Conservation (phyloP, 225 moss, liverwort and hornwort species). For the Rhytidiadelphus loreus region DNA sequence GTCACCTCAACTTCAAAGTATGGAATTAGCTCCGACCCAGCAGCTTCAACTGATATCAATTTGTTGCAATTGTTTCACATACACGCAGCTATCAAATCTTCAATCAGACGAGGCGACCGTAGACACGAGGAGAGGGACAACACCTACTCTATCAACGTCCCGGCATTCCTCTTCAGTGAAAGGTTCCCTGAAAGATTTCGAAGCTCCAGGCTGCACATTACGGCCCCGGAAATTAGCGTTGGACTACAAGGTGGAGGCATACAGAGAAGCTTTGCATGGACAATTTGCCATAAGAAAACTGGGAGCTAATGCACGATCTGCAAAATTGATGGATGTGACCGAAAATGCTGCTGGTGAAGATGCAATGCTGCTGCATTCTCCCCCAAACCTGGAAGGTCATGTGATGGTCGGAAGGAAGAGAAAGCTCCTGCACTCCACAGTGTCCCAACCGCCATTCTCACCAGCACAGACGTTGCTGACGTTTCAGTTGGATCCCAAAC, state of each 20-base stretch:
- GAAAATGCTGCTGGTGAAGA: background rate
- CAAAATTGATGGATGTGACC: background rate
- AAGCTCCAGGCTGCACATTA: background rate
- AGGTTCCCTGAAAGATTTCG: background rate
- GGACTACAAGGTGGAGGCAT: background rate
- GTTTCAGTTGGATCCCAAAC: slow-evolving; percentile 27
- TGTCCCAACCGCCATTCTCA: background rate
- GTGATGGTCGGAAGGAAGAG: background rate
- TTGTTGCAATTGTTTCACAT: background rate
- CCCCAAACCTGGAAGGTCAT: background rate
- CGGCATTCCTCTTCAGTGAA: slow-evolving; percentile 1
- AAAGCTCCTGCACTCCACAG: background rate
- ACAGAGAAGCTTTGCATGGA: slow-evolving; percentile 2
- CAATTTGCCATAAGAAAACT: background rate
- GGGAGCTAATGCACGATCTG: background rate
- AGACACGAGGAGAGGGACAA: background rate
- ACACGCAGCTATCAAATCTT: slow-evolving; percentile 22
- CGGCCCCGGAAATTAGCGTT: background rate
- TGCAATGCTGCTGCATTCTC: background rate
- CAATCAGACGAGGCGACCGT: background rate
- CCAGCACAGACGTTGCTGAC: slow-evolving; percentile 7
- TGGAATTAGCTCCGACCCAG: background rate
- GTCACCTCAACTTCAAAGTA: background rate
- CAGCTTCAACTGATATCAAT: background rate
- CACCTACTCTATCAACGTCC: background rate